Evolutionary conservation across 1,139 yeast species (phyloP).

Genomic region (Pichia sp.): DNA sequence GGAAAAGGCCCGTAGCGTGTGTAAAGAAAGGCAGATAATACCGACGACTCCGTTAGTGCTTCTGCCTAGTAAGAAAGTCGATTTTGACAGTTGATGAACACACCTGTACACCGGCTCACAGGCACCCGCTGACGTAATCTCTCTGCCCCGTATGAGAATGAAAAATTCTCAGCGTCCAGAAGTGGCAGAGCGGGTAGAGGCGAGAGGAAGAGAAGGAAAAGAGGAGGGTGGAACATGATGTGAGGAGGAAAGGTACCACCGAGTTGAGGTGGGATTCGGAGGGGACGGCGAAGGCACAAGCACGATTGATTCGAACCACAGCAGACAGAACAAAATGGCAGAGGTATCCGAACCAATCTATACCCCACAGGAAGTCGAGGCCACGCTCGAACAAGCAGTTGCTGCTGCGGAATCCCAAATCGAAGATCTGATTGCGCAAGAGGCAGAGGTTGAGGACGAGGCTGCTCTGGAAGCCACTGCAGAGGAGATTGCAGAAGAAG

Average conservation of each 20-base stretch:
- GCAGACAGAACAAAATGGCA: constrained; percentile 6
- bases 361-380: constrained; percentile 13
- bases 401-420: constrained; percentile 11
- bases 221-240: neutral
- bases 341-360: constrained; percentile 7
- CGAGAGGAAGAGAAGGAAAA: neutral
- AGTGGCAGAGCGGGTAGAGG: neutral
- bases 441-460: constrained; percentile 5
- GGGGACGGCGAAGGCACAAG: neutral
- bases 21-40: no score
- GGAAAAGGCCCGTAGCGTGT: no score
- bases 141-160: neutral
- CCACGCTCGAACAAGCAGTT: constrained; percentile 12
- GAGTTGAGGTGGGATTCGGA: neutral
- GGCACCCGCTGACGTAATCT: neutral
- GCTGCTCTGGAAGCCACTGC: constrained; percentile 19
- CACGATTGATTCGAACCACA: neutral
- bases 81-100: neutral
- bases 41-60: no score
- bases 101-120: constrained; percentile 5
- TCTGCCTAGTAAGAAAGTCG: no score
- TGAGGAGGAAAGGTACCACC: neutral
- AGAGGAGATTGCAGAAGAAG: constrained; percentile 10
- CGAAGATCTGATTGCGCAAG: constrained; percentile 8
- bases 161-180: constrained; percentile 4